Evolutionary conservation across 2,329 filamentous ascomycete species (phyloP), one percentile per base, ranked within the genome.

Genomic region (Coleophoma cylindrospora): DNA sequence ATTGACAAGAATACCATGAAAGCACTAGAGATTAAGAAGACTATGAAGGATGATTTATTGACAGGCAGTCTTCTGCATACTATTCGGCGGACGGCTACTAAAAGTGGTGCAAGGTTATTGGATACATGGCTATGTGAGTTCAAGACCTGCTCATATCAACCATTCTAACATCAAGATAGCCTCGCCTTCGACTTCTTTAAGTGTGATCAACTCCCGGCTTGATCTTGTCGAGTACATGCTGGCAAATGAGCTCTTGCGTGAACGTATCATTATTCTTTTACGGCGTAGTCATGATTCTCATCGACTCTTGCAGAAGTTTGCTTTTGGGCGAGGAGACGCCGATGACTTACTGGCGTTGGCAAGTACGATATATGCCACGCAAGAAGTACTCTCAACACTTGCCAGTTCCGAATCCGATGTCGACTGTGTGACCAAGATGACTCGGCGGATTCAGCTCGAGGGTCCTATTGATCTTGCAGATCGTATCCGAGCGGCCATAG

Each of bases 1-100:
- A 95, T 99, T 57, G 94, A 99, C 70, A 91, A 87, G 64, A 95
- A 91, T 63, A 96, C 87, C 57, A 78, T 99, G 70, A 81, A 89
- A 52, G 89, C 91, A 1, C 76, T 99, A 4, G 94, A 99, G 67
- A 89, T 99, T 57, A 84, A 89, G 57, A 83, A 84, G 64, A 97
- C 94, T 0, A 83, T 95, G 46, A 81, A 87, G 45, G 92, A 97
- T 60, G 84, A 87, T 3, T 69, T 78, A 17, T 86, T 87, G 37
- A 84, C 86, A 56, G 94, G 94, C 5, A 96, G 91, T 63, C 72
- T 99, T 40, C 72, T 99, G 36, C 91, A 97, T 69, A 87, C 90
- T n/a, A 80, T 97, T 47, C 83, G 91, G 52, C 81, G 86, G 48
- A 99, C 94, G 0, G 88, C 91, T 14, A 99, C 94, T 1, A 95